Evolutionary conservation across 2,329 filamentous ascomycete genomes (phyloP).

Genomic region (Botryosphaeria agaves): DNA sequence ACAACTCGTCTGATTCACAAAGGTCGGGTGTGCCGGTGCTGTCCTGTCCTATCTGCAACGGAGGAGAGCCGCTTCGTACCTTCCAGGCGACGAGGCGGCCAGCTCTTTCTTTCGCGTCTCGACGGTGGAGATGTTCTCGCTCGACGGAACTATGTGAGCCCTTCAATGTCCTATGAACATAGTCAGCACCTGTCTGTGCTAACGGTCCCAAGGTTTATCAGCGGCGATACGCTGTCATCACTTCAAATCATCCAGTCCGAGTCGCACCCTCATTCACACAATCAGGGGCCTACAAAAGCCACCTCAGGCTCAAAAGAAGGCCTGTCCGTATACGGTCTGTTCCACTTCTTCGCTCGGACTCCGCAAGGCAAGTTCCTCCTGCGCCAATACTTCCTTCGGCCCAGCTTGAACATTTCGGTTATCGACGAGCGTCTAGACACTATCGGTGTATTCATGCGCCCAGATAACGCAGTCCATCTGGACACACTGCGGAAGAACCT

Average conservation of each 20-base stretch:
- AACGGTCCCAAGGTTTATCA: slow-evolving; percentile 50
- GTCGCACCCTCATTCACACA: slow-evolving; percentile 65
- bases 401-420: slow-evolving; percentile 47
- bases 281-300: slow-evolving; percentile 46
- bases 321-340: slow-evolving; percentile 69
- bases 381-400: slow-evolving; percentile 67
- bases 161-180: neutral
- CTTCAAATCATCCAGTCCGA: slow-evolving; percentile 77
- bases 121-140: slow-evolving; percentile 56
- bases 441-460: slow-evolving; percentile 46
- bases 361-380: slow-evolving; percentile 60
- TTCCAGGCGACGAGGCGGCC: slow-evolving; percentile 40
- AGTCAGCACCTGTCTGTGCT: slow-evolving; percentile 1
- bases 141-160: slow-evolving; percentile 41
- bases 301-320: slow-evolving; percentile 57
- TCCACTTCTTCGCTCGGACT: slow-evolving; percentile 56
- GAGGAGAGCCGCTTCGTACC: slow-evolving; percentile 42
- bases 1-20: slow-evolving; percentile 3
- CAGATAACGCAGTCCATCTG: slow-evolving; percentile 45
- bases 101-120: slow-evolving; percentile 41
- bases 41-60: slow-evolving; percentile 64
- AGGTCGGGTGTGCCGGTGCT: slow-evolving; percentile 75
- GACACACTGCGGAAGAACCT: slow-evolving; percentile 42
- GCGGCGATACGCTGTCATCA: slow-evolving; percentile 60
- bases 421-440: slow-evolving; percentile 58